Conservation (phyloP, 805 yeast genomes). For the Metschnikowia drakensbergensis region DNA sequence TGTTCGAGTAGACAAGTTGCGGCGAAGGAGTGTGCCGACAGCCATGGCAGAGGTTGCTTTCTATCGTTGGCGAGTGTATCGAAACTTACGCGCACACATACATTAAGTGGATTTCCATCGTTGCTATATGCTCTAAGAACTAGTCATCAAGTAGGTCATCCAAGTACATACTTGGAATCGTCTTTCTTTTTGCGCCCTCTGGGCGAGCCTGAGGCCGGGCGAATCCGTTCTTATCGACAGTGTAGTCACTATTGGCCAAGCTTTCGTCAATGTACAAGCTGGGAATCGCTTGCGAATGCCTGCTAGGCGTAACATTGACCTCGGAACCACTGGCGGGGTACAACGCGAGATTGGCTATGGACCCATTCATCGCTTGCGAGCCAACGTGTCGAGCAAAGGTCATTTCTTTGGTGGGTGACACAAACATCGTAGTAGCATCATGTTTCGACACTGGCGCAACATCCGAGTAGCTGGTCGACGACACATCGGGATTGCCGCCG, state of each 20-base stretch:
- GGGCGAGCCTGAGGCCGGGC: slow-evolving; percentile 8
- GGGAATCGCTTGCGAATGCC: slow-evolving; percentile 33
- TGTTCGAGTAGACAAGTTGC: neutral
- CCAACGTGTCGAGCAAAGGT: slow-evolving; percentile 36
- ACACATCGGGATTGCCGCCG: slow-evolving; percentile 9
- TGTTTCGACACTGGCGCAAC: slow-evolving; percentile 29
- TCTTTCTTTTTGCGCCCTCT: slow-evolving; percentile 24
- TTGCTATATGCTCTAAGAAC: neutral
- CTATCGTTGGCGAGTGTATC: neutral
- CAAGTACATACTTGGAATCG: slow-evolving; percentile 48
- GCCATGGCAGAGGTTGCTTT: neutral
- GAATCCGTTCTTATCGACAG: slow-evolving; percentile 14
- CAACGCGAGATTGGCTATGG: slow-evolving; percentile 18
- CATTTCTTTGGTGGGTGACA: slow-evolving; percentile 79
- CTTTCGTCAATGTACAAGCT: slow-evolving; percentile 39
- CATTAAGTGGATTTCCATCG: neutral
- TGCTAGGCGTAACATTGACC: slow-evolving; percentile 20
- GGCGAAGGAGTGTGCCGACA: neutral
- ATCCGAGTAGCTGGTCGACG: slow-evolving; percentile 33
- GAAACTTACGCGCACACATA: neutral
- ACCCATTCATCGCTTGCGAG: slow-evolving; percentile 12
- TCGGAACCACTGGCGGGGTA: slow-evolving; percentile 17
- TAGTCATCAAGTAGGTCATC: slow-evolving; percentile 46
- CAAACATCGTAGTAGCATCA: slow-evolving; percentile 53
- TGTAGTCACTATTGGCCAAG: slow-evolving; percentile 32